Conservation (phyloP, 371 early-diverging fungal species). For the Mucor piriformis region DNA sequence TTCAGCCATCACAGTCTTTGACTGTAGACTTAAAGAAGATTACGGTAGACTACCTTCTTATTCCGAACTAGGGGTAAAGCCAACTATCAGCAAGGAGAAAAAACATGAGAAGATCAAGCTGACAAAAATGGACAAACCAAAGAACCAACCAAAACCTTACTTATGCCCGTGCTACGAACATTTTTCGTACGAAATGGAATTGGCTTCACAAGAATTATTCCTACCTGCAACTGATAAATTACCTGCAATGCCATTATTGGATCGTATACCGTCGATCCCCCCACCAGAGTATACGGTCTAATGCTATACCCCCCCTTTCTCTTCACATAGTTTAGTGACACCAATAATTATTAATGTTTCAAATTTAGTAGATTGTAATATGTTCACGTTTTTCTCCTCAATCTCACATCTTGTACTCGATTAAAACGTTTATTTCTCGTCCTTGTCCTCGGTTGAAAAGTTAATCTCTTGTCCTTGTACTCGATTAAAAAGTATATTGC, state of each 20-base stretch:
- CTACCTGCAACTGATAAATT: conserved; percentile 14
- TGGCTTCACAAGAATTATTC: conserved; percentile 38
- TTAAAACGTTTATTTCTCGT: background rate
- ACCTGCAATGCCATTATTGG: conserved; percentile 29
- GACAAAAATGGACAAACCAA: conserved; percentile 12
- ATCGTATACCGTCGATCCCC: conserved; percentile 44
- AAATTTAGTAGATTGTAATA: background rate
- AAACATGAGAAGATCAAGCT: conserved; percentile 5
- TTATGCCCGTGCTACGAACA: conserved; percentile 43
- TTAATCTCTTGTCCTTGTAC: no score
- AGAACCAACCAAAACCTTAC: conserved; percentile 23
- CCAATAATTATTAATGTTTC: background rate
- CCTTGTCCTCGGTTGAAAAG: no score
- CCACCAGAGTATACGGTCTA: conserved; percentile 39
- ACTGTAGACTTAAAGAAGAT: conserved; percentile 51
- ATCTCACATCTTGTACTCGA: conserved; percentile 1
- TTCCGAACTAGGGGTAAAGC: conserved; percentile 38
- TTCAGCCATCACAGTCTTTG: conserved; percentile 40
- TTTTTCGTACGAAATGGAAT: conserved; percentile 42
- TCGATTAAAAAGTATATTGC: no score
- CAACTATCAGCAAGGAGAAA: conserved; percentile 4
- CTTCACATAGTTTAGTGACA: background rate
- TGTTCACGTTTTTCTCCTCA: background rate
- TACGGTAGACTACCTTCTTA: conserved; percentile 48
- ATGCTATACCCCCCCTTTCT: conserved; percentile 5